A percentile compares a stretch with the other conserved stretches of the same genome.
Evolutionary conservation across 2,329 filamentous ascomycete genomes (phyloP).

Genomic region (Thielaviopsis ethacetica): DNA sequence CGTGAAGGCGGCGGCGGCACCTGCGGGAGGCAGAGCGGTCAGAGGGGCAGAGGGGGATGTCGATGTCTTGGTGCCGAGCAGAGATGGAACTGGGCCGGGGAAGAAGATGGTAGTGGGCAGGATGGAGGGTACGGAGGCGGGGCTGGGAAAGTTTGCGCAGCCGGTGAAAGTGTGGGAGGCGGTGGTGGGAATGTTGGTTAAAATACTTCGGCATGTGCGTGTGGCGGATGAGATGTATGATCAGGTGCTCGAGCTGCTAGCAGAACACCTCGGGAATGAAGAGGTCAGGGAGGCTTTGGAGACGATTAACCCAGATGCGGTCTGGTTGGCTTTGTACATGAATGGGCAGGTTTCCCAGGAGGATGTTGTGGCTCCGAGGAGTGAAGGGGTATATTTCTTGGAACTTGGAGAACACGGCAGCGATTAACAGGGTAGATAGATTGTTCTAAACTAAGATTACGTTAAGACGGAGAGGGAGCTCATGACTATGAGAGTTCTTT

Average conservation of each 20-base stretch:
- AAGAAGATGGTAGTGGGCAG: too few relatives aligned
- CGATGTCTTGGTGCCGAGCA: constrained; percentile 1
- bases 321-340: constrained; percentile 51
- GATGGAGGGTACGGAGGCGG: neutral
- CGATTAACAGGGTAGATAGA: too few relatives aligned
- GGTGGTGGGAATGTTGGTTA: constrained; percentile 39
- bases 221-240: constrained; percentile 58
- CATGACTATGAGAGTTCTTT: too few relatives aligned
- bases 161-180: constrained; percentile 48
- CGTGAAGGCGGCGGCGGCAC: too few relatives aligned
- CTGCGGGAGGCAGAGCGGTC: constrained; percentile 19
- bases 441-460: too few relatives aligned
- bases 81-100: neutral
- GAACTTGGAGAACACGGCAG: neutral
- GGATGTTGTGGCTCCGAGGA: constrained; percentile 21
- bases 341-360: constrained; percentile 23
- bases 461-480: too few relatives aligned
- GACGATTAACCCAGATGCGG: constrained; percentile 52
- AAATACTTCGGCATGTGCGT: constrained; percentile 44
- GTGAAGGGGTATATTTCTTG: constrained; percentile 27
- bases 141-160: constrained; percentile 39
- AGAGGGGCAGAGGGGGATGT: neutral
- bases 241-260: constrained; percentile 48
- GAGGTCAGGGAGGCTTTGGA: constrained; percentile 43
- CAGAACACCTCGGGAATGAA: constrained; percentile 27